Evolutionary conservation across 306 rosid genomes (phyloP).

Genomic region (Vachellia collinsii): DNA sequence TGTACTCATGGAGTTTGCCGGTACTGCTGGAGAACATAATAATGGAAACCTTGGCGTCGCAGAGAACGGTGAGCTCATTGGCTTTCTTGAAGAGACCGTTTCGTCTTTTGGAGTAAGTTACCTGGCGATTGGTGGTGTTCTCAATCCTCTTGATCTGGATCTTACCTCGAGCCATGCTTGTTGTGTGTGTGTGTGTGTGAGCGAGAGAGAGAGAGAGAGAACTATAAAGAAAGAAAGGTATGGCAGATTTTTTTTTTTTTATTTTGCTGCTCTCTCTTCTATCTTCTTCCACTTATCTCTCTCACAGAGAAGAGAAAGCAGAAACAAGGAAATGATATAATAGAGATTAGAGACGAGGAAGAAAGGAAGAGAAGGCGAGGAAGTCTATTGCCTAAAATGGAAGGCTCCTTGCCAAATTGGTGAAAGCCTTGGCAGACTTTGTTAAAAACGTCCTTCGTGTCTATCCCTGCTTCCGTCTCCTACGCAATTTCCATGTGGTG

Average conservation of each 20-base stretch:
- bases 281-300: not conserved
- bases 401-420: slow-evolving; percentile 42
- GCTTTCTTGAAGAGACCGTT: slow-evolving; percentile 93
- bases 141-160: slow-evolving; percentile 95
- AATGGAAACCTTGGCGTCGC: slow-evolving; percentile 84
- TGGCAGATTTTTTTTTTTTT: not conserved
- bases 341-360: not conserved
- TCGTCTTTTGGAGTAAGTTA: slow-evolving; percentile 83
- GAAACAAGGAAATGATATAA: not conserved
- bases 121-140: slow-evolving; percentile 80
- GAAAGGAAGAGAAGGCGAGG: slow-evolving; percentile 12
- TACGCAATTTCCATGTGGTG: slow-evolving; percentile 40
- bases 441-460: slow-evolving; percentile 37
- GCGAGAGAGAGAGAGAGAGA: no score
- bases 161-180: slow-evolving; percentile 85
- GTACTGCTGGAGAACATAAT: slow-evolving; percentile 69
- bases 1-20: slow-evolving; percentile 68
- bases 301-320: not conserved
- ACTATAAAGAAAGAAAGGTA: not conserved
- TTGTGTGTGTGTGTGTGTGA: not conserved
- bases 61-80: slow-evolving; percentile 81
- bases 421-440: slow-evolving; percentile 55
- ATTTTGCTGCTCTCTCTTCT: not conserved
- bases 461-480: slow-evolving; percentile 19
- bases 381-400: slow-evolving; percentile 54